phyloP scores from a whole-genome alignment of 768 basidiomycete genomes.

The Mycena vulgaris region DNA sequence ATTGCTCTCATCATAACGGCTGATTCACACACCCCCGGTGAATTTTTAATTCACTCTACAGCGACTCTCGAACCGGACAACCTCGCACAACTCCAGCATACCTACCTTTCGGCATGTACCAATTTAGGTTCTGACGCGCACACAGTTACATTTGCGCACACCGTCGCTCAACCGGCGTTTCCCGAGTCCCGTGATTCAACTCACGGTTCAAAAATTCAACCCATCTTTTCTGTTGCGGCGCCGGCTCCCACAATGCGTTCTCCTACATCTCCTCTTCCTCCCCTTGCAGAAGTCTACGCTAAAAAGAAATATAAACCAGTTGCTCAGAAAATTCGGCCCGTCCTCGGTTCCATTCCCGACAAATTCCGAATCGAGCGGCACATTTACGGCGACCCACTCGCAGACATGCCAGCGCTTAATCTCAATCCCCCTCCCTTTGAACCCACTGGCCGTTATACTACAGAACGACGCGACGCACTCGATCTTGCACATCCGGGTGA shows the following conservation, averaged over 20 bases:
- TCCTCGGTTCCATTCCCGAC: slow-evolving; percentile 36
- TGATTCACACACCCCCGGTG: neutral
- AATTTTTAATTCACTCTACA: slow-evolving; percentile 9
- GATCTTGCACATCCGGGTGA: slow-evolving; percentile 17
- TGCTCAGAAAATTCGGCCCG: slow-evolving; percentile 37
- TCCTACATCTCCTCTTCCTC: neutral
- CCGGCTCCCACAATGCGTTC: neutral
- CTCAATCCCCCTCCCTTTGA: slow-evolving; percentile 24
- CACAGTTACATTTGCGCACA: slow-evolving; percentile 17
- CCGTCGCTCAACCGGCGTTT: slow-evolving; percentile 26
- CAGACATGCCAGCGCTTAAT: slow-evolving; percentile 18
- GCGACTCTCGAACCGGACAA: slow-evolving; percentile 17
- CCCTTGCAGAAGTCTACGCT: slow-evolving; percentile 7
- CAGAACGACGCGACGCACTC: slow-evolving; percentile 18
- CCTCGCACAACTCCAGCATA: slow-evolving; percentile 5
- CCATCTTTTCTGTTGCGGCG: neutral
- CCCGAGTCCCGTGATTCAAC: slow-evolving; percentile 25
- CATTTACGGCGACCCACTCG: slow-evolving; percentile 36
- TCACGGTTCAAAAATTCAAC: neutral
- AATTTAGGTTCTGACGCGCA: slow-evolving; percentile 10
- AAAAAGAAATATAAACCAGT: slow-evolving; percentile 46
- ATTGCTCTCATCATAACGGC: slow-evolving; percentile 2
- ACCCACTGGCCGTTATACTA: slow-evolving; percentile 33
- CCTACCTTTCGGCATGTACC: slow-evolving; percentile 19
- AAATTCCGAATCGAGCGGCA: slow-evolving; percentile 37